Base-by-base conservation (phyloP, 2,329 filamentous ascomycete species). In the Teratosphaeria nubilosa region DNA sequence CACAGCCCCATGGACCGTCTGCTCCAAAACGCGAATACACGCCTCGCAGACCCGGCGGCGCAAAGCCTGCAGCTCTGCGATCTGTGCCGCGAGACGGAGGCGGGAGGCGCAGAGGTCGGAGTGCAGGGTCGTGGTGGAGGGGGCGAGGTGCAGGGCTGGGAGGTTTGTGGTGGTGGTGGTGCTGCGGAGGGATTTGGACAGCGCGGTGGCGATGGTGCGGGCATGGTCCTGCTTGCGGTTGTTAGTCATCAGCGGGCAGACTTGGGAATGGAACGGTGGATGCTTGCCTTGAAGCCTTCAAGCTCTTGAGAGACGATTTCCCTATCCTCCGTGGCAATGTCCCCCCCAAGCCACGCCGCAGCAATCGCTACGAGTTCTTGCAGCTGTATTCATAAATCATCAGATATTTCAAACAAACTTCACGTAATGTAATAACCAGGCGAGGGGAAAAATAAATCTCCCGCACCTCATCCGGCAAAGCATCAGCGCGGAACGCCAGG, bases 1-100 rank as follows among this genome's bases (percentile, higher is more conserved):
- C 0, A 78, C 65, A 3, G 72, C 68, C 54, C 77, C 77, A 61
- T 79, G 76, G 37, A 77, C 73, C 0, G 72, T 76, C 60, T 78
- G 77, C 63, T 80, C 77, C 7, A 79, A 70, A 34, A 73, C 70
- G 16, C 69, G 70, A 54, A 80, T 75, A 45, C 67, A 64, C n/a
- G 68, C 64, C 50, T 72, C 68, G 11, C 77, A 68, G 20, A 75
- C 61, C 22, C 67, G 52, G 30, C 72, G 70, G 61, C 78, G 74
- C 0, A 70, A 62, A 3, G 61, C 54, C 6, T 77, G 72, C 1
- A 77, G 63, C 0, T 64, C 50, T 1, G 68, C 65, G 1, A 69
- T 59, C 5, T 70, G 67, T 20, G 74, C 68, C 2, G 74, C 69
- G 5, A 77, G 65, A 4, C 66, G 53, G 0, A 71, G 62, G 14